These are phyloP conservation scores for Picochlorum sp. DNA, from an alignment of 139 green algal species.

Conservation along the genomic window DNA sequence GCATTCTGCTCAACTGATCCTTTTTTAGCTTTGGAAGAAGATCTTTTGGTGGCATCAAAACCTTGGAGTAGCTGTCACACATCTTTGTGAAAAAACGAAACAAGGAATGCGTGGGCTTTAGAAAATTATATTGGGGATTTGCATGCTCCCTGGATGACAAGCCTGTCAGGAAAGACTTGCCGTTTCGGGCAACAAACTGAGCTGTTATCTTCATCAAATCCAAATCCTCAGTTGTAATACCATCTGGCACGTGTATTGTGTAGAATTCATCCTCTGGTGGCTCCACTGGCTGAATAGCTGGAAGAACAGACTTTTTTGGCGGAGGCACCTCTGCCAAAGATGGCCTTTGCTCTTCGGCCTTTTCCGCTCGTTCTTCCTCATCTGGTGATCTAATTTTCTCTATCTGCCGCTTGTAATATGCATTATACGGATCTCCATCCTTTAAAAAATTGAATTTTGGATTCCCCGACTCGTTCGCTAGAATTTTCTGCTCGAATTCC, in stretches of 20 bases:
- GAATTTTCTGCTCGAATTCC: conserved; percentile 90
- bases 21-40: conserved; percentile 46
- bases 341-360: conserved; percentile 16
- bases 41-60: conserved; percentile 86
- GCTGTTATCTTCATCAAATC: conserved; percentile 94
- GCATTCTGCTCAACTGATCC: conserved; percentile 61
- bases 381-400: conserved; percentile 11
- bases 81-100: conserved; percentile 91
- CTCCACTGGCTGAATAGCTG: conserved; percentile 55
- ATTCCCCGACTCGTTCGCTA: conserved; percentile 88
- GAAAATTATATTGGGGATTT: conserved; percentile 62
- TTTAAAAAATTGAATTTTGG: conserved; percentile 96
- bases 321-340: conserved; percentile 18
- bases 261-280: conserved; percentile 83
- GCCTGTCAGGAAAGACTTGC: conserved; percentile 72
- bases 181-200: conserved; percentile 93
- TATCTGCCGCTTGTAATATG: conserved; percentile 86
- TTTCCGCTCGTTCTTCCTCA: conserved; percentile 21
- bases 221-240: conserved; percentile 73
- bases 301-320: conserved; percentile 18
- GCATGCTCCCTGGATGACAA: conserved; percentile 68
- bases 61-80: conserved; percentile 83
- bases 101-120: conserved; percentile 91
- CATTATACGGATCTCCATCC: conserved; percentile 87
- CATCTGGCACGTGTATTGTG: conserved; percentile 81